A percentile compares a stretch with the other conserved stretches of the same genome.
Evolutionary conservation across 768 basidiomycete genomes (phyloP).

Genomic region (Pilatotrama ljubarskyi): DNA sequence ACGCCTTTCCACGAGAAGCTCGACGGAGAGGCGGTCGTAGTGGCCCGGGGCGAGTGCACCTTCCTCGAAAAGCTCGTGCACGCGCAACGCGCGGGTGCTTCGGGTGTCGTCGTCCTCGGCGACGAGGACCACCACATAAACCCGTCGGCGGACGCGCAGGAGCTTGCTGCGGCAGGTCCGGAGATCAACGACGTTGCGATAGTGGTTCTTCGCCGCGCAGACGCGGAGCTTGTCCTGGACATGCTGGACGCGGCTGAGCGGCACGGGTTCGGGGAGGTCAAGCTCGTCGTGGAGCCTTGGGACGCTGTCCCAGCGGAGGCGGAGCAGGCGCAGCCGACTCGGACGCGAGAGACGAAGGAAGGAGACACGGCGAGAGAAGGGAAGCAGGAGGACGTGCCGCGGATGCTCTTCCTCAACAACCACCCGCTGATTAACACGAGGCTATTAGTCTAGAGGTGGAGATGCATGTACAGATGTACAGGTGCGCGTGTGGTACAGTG

Average conservation of each 20-base stretch:
- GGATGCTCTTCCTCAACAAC: conserved; percentile 74
- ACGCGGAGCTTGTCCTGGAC: conserved; percentile 52
- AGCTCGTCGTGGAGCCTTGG: conserved; percentile 47
- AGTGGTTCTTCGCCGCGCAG: conserved; percentile 54
- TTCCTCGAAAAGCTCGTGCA: conserved; percentile 80
- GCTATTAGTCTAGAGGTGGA: conserved; percentile 34
- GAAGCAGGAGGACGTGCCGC: conserved; percentile 37
- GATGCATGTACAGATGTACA: background rate
- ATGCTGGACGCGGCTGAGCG: conserved; percentile 56
- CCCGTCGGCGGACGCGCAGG: conserved; percentile 61
- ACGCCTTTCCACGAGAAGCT: conserved; percentile 47
- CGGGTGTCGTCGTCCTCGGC: conserved; percentile 76
- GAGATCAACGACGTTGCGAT: conserved; percentile 55
- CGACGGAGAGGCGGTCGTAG: conserved; percentile 57
- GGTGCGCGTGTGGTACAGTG: conserved; percentile 4
- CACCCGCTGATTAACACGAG: conserved; percentile 77
- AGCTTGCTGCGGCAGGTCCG: conserved; percentile 57
- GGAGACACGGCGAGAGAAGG: conserved; percentile 24
- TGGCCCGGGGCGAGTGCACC: conserved; percentile 80
- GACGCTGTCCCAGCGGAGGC: conserved; percentile 9
- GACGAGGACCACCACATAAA: conserved; percentile 60
- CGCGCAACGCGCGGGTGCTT: conserved; percentile 70
- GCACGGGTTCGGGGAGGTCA: conserved; percentile 47
- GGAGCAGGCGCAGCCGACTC: background rate
- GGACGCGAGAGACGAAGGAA: conserved; percentile 24